Base-by-base conservation (phyloP, 2,329 filamentous ascomycete species). In the Bipolaris victoriae region DNA sequence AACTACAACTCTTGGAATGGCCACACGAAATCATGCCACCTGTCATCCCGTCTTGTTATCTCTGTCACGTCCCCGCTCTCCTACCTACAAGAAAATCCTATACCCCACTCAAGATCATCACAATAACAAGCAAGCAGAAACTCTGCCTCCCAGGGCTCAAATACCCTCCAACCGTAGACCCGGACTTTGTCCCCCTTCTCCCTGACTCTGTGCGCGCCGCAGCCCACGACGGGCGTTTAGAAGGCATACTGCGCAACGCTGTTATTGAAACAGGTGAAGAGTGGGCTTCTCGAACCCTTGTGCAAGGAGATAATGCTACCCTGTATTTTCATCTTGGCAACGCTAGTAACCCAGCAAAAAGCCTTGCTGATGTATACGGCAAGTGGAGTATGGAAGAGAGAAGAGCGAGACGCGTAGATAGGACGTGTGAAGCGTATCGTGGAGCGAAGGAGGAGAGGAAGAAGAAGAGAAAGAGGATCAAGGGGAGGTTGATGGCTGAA, bases 1-100 rank as follows among this genome's bases (percentile, higher is more conserved):
- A 48, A 22, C 58, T 75, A 1, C 57, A 65, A 5, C 59, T 75
- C 0, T 69, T 65, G 22, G 69, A 75, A 55, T 74, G 72, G 71
- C 60, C 64, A 1, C 66, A 66, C 20, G 11, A 18, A 5, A 43
- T 44, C 2, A 47, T 64, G 41, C 70, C 70, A 1, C 52, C 52
- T 0, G 18, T 15, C 0, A 35, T 26, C 22, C 40, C 13, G 7
- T 2, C 22, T 24, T 5, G 29, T 18, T 9, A 36, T 10, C n/a
- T 0, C 2, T 5, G 9, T 18, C 20, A 31, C 10, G 5, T 20
- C n/a, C 5, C 35, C 10, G 15, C n/a, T 31, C 6, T 29, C 13
- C 43, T 62, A 3, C 66, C 46, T 33, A 6, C 57, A 55, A 11
- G 5, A 31, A 37, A 74, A 0, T 56, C 62, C 1, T 76, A 75